Evolutionary conservation across 306 rosid species (phyloP).

Genomic region (Cicer chorassanicum): DNA sequence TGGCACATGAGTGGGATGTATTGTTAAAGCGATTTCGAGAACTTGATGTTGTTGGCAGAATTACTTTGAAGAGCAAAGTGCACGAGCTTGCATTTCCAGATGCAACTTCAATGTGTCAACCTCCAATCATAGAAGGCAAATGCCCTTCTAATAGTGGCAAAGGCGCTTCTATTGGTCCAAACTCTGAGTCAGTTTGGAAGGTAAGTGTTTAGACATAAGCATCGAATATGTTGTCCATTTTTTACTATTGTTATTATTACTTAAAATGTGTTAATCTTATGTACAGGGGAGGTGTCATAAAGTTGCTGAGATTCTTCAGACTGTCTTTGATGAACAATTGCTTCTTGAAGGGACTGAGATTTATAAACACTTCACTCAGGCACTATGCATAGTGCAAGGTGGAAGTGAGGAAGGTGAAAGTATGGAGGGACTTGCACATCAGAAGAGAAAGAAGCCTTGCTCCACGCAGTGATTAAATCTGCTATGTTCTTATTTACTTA

Average conservation of each 20-base stretch:
- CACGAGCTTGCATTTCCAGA: background rate
- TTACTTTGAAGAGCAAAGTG: background rate
- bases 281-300: background rate
- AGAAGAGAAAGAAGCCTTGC: slow-evolving; percentile 8
- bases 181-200: background rate
- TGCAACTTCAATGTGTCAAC: background rate
- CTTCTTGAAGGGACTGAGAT: background rate
- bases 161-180: background rate
- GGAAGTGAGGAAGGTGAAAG: background rate
- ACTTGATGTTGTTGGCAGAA: background rate
- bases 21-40: background rate
- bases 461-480: background rate
- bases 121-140: background rate
- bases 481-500: background rate
- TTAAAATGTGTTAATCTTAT: background rate
- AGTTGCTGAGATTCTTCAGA: slow-evolving; percentile 1
- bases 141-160: background rate
- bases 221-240: background rate
- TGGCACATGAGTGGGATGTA: background rate
- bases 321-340: background rate
- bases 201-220: slow-evolving; percentile 6
- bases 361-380: background rate
- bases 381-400: background rate
- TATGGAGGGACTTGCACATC: slow-evolving; percentile 1
- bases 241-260: background rate